Base-by-base conservation (phyloP, 2,329 filamentous ascomycete species). In the Metarhizium anisopliae region DNA sequence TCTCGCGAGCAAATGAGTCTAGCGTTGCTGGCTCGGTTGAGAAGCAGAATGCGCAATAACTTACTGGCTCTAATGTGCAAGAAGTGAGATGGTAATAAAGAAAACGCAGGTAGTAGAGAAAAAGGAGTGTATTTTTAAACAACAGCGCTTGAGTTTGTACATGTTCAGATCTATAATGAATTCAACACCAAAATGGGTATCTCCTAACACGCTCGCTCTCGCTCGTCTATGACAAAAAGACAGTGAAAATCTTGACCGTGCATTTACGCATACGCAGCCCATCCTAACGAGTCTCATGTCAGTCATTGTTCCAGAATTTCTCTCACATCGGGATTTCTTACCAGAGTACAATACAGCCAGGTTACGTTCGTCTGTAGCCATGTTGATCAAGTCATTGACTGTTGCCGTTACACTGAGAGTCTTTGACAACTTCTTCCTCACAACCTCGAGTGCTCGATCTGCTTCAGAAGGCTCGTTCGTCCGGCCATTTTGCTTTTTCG, bases 361-460 rank as follows among this genome's bases (percentile, higher is more conserved):
- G 67, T 99, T 96, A 62, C 83, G 82, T 74, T 96, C 92, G 70
- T 99, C 94, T 2, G 88, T 93, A 7, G 94, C 93, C 73, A 95
- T 89, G 68, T 96, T 94, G 61, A 99, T 99, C 60, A 99, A 73
- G 67, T 99, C 94, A 66, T 96, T 97, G 54, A 99, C 94, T 14
- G 91, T 96, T 3, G 94, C 95, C 55, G 88, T 89, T 18, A 96
- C 93, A 68, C 93, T 99, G 67, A 99, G 72, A 2, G 89, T 92
- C 77, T 96, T 96, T 60, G 87, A 89, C 62, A 99, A 72, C 75
- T 99, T 99, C 81, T 96, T 97, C 67, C 89, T 85, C 56, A 99
- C 94, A 25, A 97, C 88, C 56, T 91, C 90, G 55, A 99, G 77
- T 1, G 95, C 94, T 56, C 95, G 80, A 60, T 96, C 92, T 2